Base-by-base conservation (phyloP, 2,329 filamentous ascomycete genomes). In the Fusarium austroafricanum region DNA sequence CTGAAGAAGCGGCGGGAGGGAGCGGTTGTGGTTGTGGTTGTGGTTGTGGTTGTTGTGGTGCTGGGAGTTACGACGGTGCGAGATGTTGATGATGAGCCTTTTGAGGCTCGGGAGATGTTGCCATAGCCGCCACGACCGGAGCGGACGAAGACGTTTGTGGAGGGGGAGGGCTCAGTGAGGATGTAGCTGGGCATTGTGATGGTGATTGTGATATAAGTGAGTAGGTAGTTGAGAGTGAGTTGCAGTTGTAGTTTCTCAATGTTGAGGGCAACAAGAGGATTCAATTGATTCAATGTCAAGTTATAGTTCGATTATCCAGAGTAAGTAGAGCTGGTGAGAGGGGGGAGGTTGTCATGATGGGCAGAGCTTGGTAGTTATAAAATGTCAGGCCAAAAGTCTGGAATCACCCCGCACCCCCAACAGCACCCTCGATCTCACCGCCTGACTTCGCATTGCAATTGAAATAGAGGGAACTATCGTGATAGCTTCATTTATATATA, bases 1-100 rank as follows among this genome's bases (percentile, higher is more conserved):
- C 85, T 85, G 80, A 88, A 86, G 83, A 90, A 90, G 79, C 84
- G 83, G 61, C 81, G 77, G 42, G 81, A 79, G 31, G 74, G 57
- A 5, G 71, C 65, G 68, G 74, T 64, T 71, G 74, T 63, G 72
- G 78, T 79, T 83, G 73, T 57, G 26, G 72, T 67, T 71, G 75
- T 65, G 73, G 74, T 64, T 71, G 74, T 63, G 72, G 78, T 79
- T 83, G 73, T 57, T 28, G 72, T 67, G 71, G 75, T 65, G 73
- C 74, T 66, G 74, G 78, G 59, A 71, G 79, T 80, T 82, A 75
- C 39, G 46, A 83, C 79, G 46, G 84, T 75, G 75, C 83, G 83
- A 73, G 87, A 77, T 76, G 87, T 76, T 5, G 68, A 65, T 40
- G 65, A 71, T 14, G 81, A 79, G 50, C 80, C 80, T 14, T 82